Percentiles rank a stretch among this genome's conserved stretches.
These are phyloP conservation scores for Skeletonema tropicum DNA, from an alignment of 108 stramenopile genomes.

Conservation along the genomic window DNA sequence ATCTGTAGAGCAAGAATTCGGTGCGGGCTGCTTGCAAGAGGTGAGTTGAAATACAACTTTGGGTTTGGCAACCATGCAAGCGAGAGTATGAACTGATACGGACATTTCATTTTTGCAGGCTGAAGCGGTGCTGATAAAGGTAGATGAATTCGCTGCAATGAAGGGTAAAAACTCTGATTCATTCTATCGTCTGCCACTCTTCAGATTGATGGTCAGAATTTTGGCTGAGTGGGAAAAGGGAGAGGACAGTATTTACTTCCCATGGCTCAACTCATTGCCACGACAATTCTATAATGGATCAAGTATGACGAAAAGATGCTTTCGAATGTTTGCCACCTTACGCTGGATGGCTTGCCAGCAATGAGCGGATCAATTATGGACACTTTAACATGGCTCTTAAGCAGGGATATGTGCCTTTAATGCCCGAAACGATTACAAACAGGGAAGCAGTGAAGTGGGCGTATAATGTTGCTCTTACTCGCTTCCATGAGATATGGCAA, in stretches of 20 bases:
- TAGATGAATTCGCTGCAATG: constrained; percentile 16
- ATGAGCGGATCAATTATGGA: constrained; percentile 30
- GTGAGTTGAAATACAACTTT: background rate
- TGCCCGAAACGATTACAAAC: constrained; percentile 23
- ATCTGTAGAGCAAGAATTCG: constrained; percentile 28
- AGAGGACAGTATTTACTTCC: constrained; percentile 24
- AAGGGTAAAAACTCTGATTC: constrained; percentile 8
- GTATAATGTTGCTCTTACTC: constrained; percentile 42
- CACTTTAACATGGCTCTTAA: constrained; percentile 29
- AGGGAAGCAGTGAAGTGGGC: constrained; percentile 40
- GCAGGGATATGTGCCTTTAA: constrained; percentile 30
- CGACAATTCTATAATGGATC: constrained; percentile 33
- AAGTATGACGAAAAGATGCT: constrained; percentile 41
- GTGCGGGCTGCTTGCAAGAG: background rate
- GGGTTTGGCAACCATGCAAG: too few species aligned
- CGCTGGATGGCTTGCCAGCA: constrained; percentile 22
- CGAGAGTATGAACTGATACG: too few species aligned
- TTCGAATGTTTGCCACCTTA: constrained; percentile 46
- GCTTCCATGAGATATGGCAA: constrained; percentile 37
- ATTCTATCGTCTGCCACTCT: constrained; percentile 26
- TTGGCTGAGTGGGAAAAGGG: constrained; percentile 40
- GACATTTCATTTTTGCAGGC: constrained; percentile 5
- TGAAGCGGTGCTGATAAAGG: constrained; percentile 19
- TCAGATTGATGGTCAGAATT: constrained; percentile 41
- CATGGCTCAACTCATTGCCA: constrained; percentile 45